These are phyloP conservation scores for Colletotrichum destructivum DNA, from an alignment of 2,329 filamentous ascomycete genomes.

Conservation along the genomic window DNA sequence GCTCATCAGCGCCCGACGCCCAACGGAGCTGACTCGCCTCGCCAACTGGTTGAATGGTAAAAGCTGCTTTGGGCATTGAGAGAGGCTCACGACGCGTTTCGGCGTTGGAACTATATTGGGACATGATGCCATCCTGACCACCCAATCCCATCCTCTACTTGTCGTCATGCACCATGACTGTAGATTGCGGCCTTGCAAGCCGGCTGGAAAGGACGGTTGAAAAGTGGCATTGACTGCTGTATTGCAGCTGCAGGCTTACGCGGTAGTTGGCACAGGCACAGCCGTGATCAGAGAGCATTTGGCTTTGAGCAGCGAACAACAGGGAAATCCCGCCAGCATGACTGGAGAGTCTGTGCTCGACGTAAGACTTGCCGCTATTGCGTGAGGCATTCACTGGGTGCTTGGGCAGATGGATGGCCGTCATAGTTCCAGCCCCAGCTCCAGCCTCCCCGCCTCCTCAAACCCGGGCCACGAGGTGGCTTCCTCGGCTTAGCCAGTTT, in stretches of 20 bases:
- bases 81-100: constrained; percentile 5
- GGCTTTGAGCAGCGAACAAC: neutral
- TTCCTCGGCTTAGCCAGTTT: constrained; percentile 8
- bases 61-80: neutral
- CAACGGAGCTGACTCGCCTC: constrained; percentile 1
- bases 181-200: neutral
- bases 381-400: constrained; percentile 18
- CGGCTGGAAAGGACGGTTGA: neutral
- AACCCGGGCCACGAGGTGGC: neutral
- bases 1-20: constrained; percentile 5
- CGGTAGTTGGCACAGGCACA: neutral
- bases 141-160: neutral
- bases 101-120: neutral
- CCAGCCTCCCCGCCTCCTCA: neutral
- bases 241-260: constrained; percentile 9
- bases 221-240: neutral
- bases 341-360: constrained; percentile 20
- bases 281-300: constrained; percentile 2
- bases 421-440: constrained; percentile 2
- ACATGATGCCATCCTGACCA: neutral
- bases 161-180: constrained; percentile 1
- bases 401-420: neutral
- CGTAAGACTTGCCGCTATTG: constrained; percentile 27
- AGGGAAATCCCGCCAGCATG: constrained; percentile 21
- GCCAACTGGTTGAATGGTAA: constrained; percentile 4